Percentiles rank a stretch among this genome's conserved stretches.
These are phyloP conservation scores for Epichloe coenophiala DNA, from an alignment of 2,329 filamentous ascomycete species.

Conservation along the genomic window DNA sequence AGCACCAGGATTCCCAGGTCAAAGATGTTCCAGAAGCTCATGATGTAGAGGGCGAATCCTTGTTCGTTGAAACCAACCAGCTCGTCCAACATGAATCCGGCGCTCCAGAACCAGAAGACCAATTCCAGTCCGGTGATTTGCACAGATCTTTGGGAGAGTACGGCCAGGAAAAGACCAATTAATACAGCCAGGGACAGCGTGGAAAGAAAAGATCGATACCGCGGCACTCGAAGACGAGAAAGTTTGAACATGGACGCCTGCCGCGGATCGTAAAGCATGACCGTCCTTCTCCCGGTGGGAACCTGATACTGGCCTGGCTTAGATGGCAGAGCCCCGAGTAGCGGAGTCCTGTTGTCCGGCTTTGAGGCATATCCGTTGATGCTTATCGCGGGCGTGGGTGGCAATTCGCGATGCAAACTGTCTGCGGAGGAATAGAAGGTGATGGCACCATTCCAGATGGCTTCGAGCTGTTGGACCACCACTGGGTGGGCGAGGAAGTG, in stretches of 20 bases:
- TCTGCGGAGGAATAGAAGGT: slow-evolving; percentile 87
- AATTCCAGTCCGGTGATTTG: slow-evolving; percentile 76
- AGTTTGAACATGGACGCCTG: slow-evolving; percentile 87
- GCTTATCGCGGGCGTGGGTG: slow-evolving; percentile 11
- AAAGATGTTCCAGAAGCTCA: slow-evolving; percentile 97
- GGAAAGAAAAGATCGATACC: slow-evolving; percentile 82
- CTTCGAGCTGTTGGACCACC: slow-evolving; percentile 88
- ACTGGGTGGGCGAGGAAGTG: slow-evolving; percentile 83
- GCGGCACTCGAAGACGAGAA: slow-evolving; percentile 76
- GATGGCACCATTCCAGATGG: slow-evolving; percentile 92
- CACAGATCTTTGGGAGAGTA: slow-evolving; percentile 61
- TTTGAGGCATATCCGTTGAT: slow-evolving; percentile 18
- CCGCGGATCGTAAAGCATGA: slow-evolving; percentile 77
- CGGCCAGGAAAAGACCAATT: slow-evolving; percentile 72
- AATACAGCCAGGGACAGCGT: slow-evolving; percentile 77
- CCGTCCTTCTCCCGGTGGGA: slow-evolving; percentile 51
- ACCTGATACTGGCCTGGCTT: slow-evolving; percentile 20
- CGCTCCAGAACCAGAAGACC: slow-evolving; percentile 95
- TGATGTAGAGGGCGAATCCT: slow-evolving; percentile 89
- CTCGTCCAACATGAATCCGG: slow-evolving; percentile 93
- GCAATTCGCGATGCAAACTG: slow-evolving; percentile 54
- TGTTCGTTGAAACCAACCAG: slow-evolving; percentile 94
- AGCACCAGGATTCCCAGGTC: slow-evolving; percentile 80
- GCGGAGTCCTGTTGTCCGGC: slow-evolving; percentile 34
- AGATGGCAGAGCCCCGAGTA: slow-evolving; percentile 27